phyloP scores from a whole-genome alignment of 495 filamentous ascomycete species.

The Hypoxylon trugodes region DNA sequence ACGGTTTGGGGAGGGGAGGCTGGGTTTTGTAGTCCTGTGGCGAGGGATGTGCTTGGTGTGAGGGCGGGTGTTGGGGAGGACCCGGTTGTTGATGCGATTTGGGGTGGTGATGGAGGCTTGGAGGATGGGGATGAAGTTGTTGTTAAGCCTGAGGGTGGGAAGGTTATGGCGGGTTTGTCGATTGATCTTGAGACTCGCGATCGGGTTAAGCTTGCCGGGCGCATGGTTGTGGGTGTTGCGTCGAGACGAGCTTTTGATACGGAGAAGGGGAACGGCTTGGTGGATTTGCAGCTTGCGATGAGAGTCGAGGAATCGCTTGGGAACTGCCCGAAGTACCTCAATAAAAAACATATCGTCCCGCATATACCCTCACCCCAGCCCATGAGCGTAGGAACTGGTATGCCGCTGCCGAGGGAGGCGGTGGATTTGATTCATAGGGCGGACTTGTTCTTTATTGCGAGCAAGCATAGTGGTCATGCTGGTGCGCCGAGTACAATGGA shows the following conservation, averaged over 20 bases:
- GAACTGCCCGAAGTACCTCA: conserved; percentile 88
- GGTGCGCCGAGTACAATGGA: conserved; percentile 79
- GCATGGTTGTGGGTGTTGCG: conserved; percentile 64
- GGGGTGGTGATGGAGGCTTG: conserved; percentile 37
- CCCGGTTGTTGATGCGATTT: conserved; percentile 50
- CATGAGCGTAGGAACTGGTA: conserved; percentile 48
- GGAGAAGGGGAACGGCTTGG: conserved; percentile 41
- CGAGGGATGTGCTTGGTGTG: conserved; percentile 65
- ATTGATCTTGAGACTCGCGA: conserved; percentile 73
- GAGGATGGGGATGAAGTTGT: conserved; percentile 49
- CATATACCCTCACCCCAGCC: conserved; percentile 61
- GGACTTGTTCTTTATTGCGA: conserved; percentile 81
- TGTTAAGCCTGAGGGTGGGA: conserved; percentile 41
- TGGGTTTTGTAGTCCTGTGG: conserved; percentile 69
- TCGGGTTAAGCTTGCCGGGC: conserved; percentile 73
- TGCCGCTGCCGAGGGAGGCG: conserved; percentile 56
- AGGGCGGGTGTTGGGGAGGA: conserved; percentile 67
- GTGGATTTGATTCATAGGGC: conserved; percentile 67
- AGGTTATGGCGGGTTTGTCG: conserved; percentile 66
- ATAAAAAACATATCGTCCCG: conserved; percentile 69
- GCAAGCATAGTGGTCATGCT: conserved; percentile 65
- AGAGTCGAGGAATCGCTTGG: conserved; percentile 74
- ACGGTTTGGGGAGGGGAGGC: conserved; percentile 75
- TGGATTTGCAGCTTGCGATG: conserved; percentile 70
- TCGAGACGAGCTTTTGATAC: too few species aligned